Percentiles rank a stretch among this genome's conserved stretches.
These are phyloP conservation scores for Penicillium janthinellum DNA, from an alignment of 2,329 filamentous ascomycete genomes.

Conservation along the genomic window DNA sequence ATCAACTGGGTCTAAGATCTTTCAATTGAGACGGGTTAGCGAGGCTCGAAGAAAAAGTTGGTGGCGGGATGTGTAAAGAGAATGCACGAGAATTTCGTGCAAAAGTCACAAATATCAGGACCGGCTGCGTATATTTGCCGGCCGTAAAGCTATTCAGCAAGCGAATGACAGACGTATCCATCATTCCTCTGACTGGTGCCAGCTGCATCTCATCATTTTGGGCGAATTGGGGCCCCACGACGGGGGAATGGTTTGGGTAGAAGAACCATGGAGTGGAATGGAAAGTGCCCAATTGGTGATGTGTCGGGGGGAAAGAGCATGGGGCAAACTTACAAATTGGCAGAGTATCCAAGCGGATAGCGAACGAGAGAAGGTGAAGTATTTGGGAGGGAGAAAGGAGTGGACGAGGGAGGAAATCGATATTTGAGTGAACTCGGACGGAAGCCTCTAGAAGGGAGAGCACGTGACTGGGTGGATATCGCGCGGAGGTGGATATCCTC, in stretches of 20 bases:
- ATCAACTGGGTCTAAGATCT: constrained; percentile 39
- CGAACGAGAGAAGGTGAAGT: constrained; percentile 9
- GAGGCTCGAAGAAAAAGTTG: not conserved
- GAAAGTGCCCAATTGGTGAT: not conserved
- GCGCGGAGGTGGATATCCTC: not conserved
- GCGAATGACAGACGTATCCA: constrained; percentile 54
- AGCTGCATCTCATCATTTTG: constrained; percentile 62
- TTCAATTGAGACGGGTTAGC: constrained; percentile 26
- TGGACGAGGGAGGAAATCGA: constrained; percentile 20
- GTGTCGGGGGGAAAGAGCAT: constrained; percentile 2
- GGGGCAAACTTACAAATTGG: constrained; percentile 23
- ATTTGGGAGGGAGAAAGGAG: constrained; percentile 13
- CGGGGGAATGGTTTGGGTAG: not conserved
- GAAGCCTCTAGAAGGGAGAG: constrained; percentile 43
- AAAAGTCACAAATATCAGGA: constrained; percentile 33
- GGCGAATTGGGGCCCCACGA: constrained; percentile 12
- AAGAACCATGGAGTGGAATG: not conserved
- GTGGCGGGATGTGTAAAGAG: constrained; percentile 7
- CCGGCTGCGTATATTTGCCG: constrained; percentile 45
- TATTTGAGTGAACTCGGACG: constrained; percentile 30
- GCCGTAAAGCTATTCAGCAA: constrained; percentile 63
- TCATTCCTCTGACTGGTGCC: constrained; percentile 68
- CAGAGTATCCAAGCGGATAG: constrained; percentile 7
- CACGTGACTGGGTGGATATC: constrained; percentile 25
- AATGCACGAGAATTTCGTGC: constrained; percentile 11